Evolutionary conservation across 2,329 filamentous ascomycete species (phyloP), one percentile per base, ranked within the genome.

Genomic region (Penicillium sp.): DNA sequence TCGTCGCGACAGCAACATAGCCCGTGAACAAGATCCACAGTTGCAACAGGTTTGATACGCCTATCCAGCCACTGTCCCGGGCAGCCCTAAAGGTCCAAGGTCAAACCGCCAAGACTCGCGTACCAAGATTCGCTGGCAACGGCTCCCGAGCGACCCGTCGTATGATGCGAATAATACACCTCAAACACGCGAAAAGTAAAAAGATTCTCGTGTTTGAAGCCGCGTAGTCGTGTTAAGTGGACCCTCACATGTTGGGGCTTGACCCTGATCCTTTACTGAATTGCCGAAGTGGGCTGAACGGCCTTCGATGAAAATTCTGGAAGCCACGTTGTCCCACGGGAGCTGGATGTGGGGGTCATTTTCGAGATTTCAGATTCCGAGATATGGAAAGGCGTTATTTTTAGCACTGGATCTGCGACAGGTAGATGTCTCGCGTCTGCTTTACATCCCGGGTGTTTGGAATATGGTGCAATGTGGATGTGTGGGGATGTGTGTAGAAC

Each of bases 231-330:
- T 19, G 19, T 29, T 24, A n/a, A 22, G 10, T 45, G 6, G 15
- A 33, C 19, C 12, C 8, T 17, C 2, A 7, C 8, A 13, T 28
- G 12, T 24, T 9, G 31, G 37, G 34, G 24, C 15, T 40, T 34
- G 19, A 19, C 22, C 29, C n/a, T 43, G n/a, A 4, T 21, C 21
- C 17, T 29, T n/a, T 26, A 31, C 37, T 24, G 17, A 22, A 21
- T 12, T 39, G 34, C 34, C 43, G 45, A 49, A 39, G 45, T 41
- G 42, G 43, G 32, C 26, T 33, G 46, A 41, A 39, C 19, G 17
- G 35, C 32, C 43, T 62, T 56, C 53, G 59, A 60, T 54, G 57
- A 62, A 57, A 45, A 56, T 64, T 65, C 63, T 62, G 58, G 63
- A 67, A 65, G 56, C 56, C 56, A 59, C 47, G 51, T 54, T 54